These are phyloP conservation scores for Spathaspora gorwiae DNA, from an alignment of 805 yeast genomes.

Conservation along the genomic window DNA sequence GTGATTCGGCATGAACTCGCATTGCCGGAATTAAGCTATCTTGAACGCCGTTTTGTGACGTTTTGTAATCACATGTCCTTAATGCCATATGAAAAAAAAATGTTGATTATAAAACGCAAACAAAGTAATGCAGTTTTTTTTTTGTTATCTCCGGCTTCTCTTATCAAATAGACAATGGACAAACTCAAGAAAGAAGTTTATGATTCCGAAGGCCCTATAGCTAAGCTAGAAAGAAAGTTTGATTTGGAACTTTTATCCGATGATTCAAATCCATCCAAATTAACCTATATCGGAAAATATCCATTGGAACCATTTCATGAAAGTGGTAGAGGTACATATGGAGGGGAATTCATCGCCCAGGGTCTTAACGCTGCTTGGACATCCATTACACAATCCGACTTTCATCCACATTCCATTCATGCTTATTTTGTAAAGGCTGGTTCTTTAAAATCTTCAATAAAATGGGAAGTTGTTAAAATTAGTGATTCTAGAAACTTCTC, in stretches of 20 bases:
- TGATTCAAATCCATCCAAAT: conserved; percentile 1
- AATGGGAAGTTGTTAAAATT: conserved; percentile 27
- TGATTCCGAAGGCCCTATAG: conserved; percentile 6
- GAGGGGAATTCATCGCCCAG: conserved; percentile 36
- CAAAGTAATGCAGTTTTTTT: too few species aligned
- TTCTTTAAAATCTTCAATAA: conserved; percentile 19
- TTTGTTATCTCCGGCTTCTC: too few species aligned
- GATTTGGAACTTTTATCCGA: conserved; percentile 4
- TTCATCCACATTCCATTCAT: conserved; percentile 37
- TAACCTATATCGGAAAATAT: conserved; percentile 13
- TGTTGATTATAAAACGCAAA: too few species aligned
- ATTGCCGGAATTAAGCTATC: too few species aligned
- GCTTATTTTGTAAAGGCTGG: conserved; percentile 37
- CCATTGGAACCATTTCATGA: conserved; percentile 18
- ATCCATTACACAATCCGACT: conserved; percentile 15
- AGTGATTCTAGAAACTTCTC: conserved; percentile 29
- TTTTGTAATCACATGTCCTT: too few species aligned
- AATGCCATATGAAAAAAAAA: too few species aligned
- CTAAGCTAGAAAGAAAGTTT: conserved; percentile 14
- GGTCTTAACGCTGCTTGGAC: conserved; percentile 34
- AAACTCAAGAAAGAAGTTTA: conserved; percentile 10
- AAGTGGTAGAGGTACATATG: conserved; percentile 34
- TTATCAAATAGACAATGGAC: conserved; percentile 1
- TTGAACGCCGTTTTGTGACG: too few species aligned
- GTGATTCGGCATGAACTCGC: too few species aligned